Base-by-base conservation (phyloP, 2,329 filamentous ascomycete genomes). In the Lecanicillium sp. region DNA sequence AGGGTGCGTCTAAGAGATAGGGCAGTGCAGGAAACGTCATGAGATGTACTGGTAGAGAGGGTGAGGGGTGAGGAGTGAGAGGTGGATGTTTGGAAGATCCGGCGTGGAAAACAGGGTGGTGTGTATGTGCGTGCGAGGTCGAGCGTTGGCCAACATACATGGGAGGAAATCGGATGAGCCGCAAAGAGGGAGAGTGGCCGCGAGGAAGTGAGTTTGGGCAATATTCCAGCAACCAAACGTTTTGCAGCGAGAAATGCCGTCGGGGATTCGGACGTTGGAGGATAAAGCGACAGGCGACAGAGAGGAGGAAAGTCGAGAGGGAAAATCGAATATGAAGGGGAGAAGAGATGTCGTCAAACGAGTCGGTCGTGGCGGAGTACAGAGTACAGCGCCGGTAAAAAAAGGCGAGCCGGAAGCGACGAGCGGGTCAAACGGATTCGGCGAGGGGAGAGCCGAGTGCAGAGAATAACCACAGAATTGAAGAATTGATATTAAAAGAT, bases 161-260 rank as follows among this genome's bases (percentile, higher is more conserved):
- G 17, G 47, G 40, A 44, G 33, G n/a, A 41, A 19, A 17, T 48
- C 19, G 45, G 38, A 29, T 26, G 40, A 14, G 40, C 33, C 20
- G 33, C 33, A 30, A n/a, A 14, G 21, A 41, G 9, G 17, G 26
- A 24, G 17, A 19, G 8, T 17, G 32, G 23, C 24, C 19, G 27
- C 6, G 32, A 24, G 21, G 21, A 44, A 49, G 40, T 39, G 30
- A 21, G 47, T 39, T 44, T 49, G 47, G 47, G 47, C 47, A 44
- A 44, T 49, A 39, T 49, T 49, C 47, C 47, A 49, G 47, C 47
- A 44, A 40, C 47, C 41, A 49, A n/a, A n/a, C n/a, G n/a, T n/a
- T n/a, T n/a, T n/a, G n/a, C n/a, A n/a, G n/a, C n/a, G n/a, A n/a
- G n/a, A n/a, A n/a, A n/a, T n/a, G n/a, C n/a, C n/a, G n/a, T n/a